Conservation (phyloP, 352 stramenopile species). For the Pythium grandisporangium region DNA sequence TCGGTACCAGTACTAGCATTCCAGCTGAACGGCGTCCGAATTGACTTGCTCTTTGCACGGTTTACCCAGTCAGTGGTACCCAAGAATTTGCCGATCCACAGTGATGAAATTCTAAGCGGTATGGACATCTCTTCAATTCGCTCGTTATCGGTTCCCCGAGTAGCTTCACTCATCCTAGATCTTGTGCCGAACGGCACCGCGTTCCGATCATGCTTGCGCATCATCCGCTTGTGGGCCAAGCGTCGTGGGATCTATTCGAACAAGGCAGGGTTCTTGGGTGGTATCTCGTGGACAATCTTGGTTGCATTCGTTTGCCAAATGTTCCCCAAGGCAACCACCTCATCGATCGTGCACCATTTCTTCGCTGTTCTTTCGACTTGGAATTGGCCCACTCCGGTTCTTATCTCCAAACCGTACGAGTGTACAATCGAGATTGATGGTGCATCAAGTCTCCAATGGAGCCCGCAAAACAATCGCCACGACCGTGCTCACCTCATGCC, state of each 20-base stretch:
- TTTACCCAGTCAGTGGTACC: slow-evolving; percentile 59
- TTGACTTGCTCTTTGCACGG: slow-evolving; percentile 73
- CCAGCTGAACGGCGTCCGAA: slow-evolving; percentile 48
- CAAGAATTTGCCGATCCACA: slow-evolving; percentile 68
- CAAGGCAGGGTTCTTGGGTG: slow-evolving; percentile 73
- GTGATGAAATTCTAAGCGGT: slow-evolving; percentile 54
- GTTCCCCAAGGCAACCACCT: slow-evolving; percentile 70
- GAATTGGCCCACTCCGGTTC: slow-evolving; percentile 73
- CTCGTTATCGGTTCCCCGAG: slow-evolving; percentile 65
- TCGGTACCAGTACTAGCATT: slow-evolving; percentile 68
- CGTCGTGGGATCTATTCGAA: slow-evolving; percentile 78
- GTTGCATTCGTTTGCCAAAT: slow-evolving; percentile 85
- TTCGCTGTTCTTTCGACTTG: slow-evolving; percentile 72
- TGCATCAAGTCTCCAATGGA: slow-evolving; percentile 71
- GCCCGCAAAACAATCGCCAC: slow-evolving; percentile 59
- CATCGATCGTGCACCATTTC: slow-evolving; percentile 66
- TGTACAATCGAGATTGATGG: slow-evolving; percentile 14
- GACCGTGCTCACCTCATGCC: slow-evolving; percentile 80
- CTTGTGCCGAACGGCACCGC: slow-evolving; percentile 65
- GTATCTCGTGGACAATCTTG: slow-evolving; percentile 80
- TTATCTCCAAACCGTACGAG: slow-evolving; percentile 59
- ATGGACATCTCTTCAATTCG: slow-evolving; percentile 75
- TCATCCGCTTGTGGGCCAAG: slow-evolving; percentile 69
- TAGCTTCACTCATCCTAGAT: slow-evolving; percentile 71
- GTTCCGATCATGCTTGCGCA: slow-evolving; percentile 62